Evolutionary conservation across 345 rosid species (phyloP).

Genomic region (Diplotaxis tenuifolia): DNA sequence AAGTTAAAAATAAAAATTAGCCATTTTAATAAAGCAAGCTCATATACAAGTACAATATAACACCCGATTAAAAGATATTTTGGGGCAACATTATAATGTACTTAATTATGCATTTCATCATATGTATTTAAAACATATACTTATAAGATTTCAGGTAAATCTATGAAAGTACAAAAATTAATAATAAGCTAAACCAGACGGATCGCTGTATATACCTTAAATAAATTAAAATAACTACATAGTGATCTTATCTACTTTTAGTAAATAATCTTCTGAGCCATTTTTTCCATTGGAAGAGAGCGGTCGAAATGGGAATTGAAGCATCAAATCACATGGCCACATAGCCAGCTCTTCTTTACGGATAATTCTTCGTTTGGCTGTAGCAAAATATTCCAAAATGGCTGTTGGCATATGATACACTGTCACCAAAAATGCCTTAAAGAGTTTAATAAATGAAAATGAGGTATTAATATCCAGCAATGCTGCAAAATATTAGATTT

Average conservation of each 20-base stretch:
- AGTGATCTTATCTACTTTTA: conserved; percentile 25
- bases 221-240: background rate
- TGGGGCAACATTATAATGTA: background rate
- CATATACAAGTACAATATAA: background rate
- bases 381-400: conserved; percentile 13
- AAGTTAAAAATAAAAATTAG: background rate
- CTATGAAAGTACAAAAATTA: background rate
- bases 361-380: conserved; percentile 22
- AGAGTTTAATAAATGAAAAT: background rate
- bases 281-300: conserved; percentile 25
- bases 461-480: conserved; percentile 14
- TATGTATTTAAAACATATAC: background rate
- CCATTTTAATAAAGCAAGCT: background rate
- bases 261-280: conserved; percentile 15
- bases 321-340: conserved; percentile 38
- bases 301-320: conserved; percentile 16
- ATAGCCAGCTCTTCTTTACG: conserved; percentile 29
- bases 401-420: conserved; percentile 33
- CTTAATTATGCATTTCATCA: background rate
- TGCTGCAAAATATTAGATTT: conserved; percentile 30
- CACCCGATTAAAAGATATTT: background rate
- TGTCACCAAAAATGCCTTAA: conserved; percentile 21
- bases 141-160: background rate
- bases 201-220: background rate
- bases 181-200: background rate